Evolutionary conservation across 2,329 filamentous ascomycete species (phyloP).

Genomic region (Triangularia verruculosa): DNA sequence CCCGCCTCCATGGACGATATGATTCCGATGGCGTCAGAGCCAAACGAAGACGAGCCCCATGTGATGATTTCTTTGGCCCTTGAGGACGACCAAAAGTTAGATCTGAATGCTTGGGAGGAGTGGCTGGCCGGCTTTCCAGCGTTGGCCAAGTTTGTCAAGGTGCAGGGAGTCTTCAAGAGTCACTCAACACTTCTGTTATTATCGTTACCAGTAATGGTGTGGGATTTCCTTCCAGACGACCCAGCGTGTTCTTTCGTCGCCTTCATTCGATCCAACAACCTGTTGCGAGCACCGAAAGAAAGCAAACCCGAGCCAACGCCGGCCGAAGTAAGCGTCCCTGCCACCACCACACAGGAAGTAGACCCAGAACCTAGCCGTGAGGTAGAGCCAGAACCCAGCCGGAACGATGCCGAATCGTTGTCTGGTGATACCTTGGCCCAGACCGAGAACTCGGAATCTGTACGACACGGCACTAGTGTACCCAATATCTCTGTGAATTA

Average conservation of each 20-base stretch:
- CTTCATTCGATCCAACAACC: slow-evolving; percentile 58
- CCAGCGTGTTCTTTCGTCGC: slow-evolving; percentile 56
- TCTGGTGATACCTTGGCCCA: slow-evolving; percentile 33
- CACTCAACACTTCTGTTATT: slow-evolving; percentile 57
- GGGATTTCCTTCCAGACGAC: slow-evolving; percentile 58
- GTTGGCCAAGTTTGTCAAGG: slow-evolving; percentile 57
- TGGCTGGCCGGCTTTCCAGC: slow-evolving; percentile 56
- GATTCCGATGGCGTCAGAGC: slow-evolving; percentile 36
- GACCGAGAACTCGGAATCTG: slow-evolving; percentile 18
- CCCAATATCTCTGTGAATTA: neutral
- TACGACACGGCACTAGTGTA: slow-evolving; percentile 3
- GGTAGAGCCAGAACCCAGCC: slow-evolving; percentile 2
- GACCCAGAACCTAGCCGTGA: slow-evolving; percentile 5
- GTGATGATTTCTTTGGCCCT: slow-evolving; percentile 60
- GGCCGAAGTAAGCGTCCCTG: slow-evolving; percentile 19
- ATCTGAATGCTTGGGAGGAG: slow-evolving; percentile 57
- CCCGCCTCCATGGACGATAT: slow-evolving; percentile 13
- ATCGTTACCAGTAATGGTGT: slow-evolving; percentile 58
- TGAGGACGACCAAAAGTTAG: slow-evolving; percentile 54
- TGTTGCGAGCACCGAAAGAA: slow-evolving; percentile 32
- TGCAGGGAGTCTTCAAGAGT: slow-evolving; percentile 60
- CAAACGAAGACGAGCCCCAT: slow-evolving; percentile 55
- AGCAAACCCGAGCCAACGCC: neutral
- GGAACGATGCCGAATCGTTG: slow-evolving; percentile 29
- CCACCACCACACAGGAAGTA: slow-evolving; percentile 14